phyloP scores from a whole-genome alignment of 2,329 filamentous ascomycete species.

The Ascocoryne sarcoides region DNA sequence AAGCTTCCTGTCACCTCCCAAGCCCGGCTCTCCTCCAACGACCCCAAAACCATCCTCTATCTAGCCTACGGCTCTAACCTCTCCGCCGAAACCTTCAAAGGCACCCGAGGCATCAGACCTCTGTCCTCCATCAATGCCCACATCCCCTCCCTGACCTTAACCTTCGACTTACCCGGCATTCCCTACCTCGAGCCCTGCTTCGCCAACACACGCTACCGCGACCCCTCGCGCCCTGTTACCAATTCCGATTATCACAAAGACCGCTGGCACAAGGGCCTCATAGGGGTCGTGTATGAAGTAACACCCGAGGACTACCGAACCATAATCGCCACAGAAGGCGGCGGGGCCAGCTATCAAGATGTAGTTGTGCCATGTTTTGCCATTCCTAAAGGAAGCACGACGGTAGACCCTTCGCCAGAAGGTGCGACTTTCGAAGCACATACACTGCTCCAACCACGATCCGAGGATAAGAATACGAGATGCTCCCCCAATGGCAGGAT shows the following conservation, averaged over 20 bases:
- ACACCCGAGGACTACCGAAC: constrained; percentile 71
- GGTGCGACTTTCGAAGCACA: constrained; percentile 69
- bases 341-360: constrained; percentile 76
- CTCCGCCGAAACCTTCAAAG: constrained; percentile 68
- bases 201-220: constrained; percentile 62
- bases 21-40: constrained; percentile 10
- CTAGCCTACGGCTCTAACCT: constrained; percentile 92
- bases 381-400: constrained; percentile 46
- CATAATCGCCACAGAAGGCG: constrained; percentile 87
- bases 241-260: constrained; percentile 40
- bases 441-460: constrained; percentile 59
- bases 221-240: constrained; percentile 24
- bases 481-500: not conserved
- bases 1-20: constrained; percentile 9
- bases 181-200: constrained; percentile 90
- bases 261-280: constrained; percentile 70
- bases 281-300: constrained; percentile 94
- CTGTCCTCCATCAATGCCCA: constrained; percentile 74
- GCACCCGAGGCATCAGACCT: constrained; percentile 68
- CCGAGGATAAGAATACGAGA: not conserved
- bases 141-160: constrained; percentile 67
- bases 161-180: constrained; percentile 77
- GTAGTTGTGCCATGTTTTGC: constrained; percentile 70
- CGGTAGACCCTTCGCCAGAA: constrained; percentile 55
- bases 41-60: constrained; percentile 54